phyloP scores from a whole-genome alignment of 805 yeast genomes.

The Wickerhamomyces tratensis region DNA sequence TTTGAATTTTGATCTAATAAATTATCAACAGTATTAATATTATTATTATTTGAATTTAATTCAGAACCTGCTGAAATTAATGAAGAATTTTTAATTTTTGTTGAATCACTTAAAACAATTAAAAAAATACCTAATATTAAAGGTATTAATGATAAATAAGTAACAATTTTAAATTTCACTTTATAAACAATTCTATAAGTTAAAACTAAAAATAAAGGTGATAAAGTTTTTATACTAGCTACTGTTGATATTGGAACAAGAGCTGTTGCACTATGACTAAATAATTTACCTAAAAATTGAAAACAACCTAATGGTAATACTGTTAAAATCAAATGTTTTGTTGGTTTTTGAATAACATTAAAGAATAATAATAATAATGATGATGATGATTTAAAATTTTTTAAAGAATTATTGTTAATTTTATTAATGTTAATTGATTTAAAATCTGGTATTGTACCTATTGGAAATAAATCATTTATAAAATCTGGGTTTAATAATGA shows the following conservation, averaged over 20 bases:
- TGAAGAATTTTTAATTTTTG: no score
- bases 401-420: background rate
- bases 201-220: slow-evolving; percentile 50
- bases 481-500: slow-evolving; percentile 17
- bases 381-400: no score
- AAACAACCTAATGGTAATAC: slow-evolving; percentile 57
- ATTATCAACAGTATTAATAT: slow-evolving; percentile 10
- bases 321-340: slow-evolving; percentile 32
- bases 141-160: slow-evolving; percentile 44
- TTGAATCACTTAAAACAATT: slow-evolving; percentile 21
- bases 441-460: slow-evolving; percentile 39
- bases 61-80: no score
- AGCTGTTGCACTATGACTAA: slow-evolving; percentile 56
- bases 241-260: slow-evolving; percentile 60
- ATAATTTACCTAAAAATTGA: slow-evolving; percentile 56
- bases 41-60: no score
- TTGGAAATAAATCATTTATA: slow-evolving; percentile 30
- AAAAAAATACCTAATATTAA: slow-evolving; percentile 43
- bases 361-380: no score
- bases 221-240: slow-evolving; percentile 58
- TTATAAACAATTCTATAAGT: slow-evolving; percentile 43
- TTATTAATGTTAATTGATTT: slow-evolving; percentile 8
- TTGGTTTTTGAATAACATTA: slow-evolving; percentile 14
- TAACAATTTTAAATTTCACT: slow-evolving; percentile 38
- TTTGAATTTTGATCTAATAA: slow-evolving; percentile 20